A percentile compares a stretch with the other conserved stretches of the same genome.
These are phyloP conservation scores for Glycine latifolia DNA, from an alignment of 306 rosid species.

Conservation along the genomic window DNA sequence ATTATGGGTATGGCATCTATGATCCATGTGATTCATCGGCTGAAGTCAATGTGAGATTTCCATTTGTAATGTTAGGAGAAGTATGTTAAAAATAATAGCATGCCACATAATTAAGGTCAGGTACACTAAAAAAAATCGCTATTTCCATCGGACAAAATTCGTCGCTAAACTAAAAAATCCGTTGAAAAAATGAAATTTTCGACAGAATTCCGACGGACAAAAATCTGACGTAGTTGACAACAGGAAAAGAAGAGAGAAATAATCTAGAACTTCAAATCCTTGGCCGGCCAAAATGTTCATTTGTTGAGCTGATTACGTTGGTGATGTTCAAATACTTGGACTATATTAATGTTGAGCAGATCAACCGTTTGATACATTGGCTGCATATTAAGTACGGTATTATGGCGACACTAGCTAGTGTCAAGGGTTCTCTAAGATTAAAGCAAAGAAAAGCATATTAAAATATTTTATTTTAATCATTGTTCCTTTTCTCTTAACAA, in stretches of 20 bases:
- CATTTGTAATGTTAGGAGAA: too few relatives aligned
- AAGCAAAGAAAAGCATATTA: neutral
- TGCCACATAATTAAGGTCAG: neutral
- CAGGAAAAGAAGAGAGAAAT: neutral
- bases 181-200: too few relatives aligned
- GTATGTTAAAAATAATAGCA: neutral
- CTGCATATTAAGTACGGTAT: neutral
- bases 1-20: constrained; percentile 15
- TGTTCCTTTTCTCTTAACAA: neutral
- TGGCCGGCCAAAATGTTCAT: constrained; percentile 35
- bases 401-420: constrained; percentile 8
- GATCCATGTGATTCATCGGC: neutral
- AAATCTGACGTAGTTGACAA: neutral
- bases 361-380: neutral
- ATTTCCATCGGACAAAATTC: too few relatives aligned
- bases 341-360: neutral
- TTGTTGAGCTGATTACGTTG: neutral
- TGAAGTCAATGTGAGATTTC: neutral
- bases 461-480: neutral
- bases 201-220: too few relatives aligned
- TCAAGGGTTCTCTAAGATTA: neutral
- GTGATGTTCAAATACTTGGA: neutral
- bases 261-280: constrained; percentile 7
- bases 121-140: too few relatives aligned
- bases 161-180: too few relatives aligned